These are phyloP conservation scores for Sclerotinia glacialis DNA, from an alignment of 2,329 filamentous ascomycete species.

Conservation along the genomic window DNA sequence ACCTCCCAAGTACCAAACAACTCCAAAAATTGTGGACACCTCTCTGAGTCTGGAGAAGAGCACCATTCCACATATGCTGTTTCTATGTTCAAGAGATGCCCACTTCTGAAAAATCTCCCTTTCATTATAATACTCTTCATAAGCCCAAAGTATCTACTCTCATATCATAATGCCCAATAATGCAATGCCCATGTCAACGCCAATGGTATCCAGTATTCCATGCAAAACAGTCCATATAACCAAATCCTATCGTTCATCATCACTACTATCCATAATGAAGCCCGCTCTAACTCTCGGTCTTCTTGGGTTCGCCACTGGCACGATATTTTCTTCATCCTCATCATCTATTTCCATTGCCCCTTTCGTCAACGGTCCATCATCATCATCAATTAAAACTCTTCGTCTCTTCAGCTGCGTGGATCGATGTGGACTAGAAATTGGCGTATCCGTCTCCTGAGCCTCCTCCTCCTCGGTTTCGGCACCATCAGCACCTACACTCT, in stretches of 20 bases:
- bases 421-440: conserved; percentile 43
- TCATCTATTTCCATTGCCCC: conserved; percentile 32
- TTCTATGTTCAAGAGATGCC: neutral
- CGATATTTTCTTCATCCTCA: conserved; percentile 46
- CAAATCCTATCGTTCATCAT: conserved; percentile 40
- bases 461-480: conserved; percentile 37
- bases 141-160: neutral
- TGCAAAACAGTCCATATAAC: neutral
- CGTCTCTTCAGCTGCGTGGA: conserved; percentile 42
- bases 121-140: neutral
- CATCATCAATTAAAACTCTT: conserved; percentile 39
- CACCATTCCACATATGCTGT: neutral
- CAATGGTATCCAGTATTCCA: conserved; percentile 20
- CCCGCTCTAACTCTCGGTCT: conserved; percentile 47
- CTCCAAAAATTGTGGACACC: neutral
- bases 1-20: neutral
- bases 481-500: conserved; percentile 23
- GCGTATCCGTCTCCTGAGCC: conserved; percentile 41
- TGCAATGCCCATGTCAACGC: neutral
- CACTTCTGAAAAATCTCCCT: neutral
- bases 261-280: conserved; percentile 59
- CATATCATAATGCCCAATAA: neutral
- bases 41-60: neutral
- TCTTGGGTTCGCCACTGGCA: conserved; percentile 38
- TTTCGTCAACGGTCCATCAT: conserved; percentile 23